Evolutionary conservation across 495 filamentous ascomycete genomes (phyloP).

Genomic region (Hypoxylon perforatum): DNA sequence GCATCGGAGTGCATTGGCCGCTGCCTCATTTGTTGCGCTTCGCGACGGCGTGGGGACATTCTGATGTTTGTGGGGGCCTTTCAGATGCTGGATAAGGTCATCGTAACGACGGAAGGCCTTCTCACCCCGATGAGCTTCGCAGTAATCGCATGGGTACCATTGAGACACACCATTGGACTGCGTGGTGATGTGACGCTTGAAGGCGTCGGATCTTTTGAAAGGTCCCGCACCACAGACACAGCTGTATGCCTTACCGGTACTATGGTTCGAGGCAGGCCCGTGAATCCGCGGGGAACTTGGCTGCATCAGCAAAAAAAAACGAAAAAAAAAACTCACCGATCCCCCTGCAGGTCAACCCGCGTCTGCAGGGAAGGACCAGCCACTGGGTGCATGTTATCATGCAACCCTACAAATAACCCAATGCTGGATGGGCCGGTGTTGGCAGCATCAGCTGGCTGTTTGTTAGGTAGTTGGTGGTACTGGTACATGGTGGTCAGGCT

Average conservation of each 20-base stretch:
- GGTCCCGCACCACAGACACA: slow-evolving; percentile 1
- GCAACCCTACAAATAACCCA: too few relatives aligned
- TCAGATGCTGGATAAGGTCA: slow-evolving; percentile 14
- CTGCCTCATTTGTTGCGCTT: not conserved
- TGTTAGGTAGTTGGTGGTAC: too few relatives aligned
- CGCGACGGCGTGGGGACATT: not conserved
- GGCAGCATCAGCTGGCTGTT: too few relatives aligned
- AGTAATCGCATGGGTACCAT: slow-evolving; percentile 13
- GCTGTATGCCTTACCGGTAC: slow-evolving; percentile 13
- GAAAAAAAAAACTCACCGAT: too few relatives aligned
- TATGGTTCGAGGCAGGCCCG: not conserved
- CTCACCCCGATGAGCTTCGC: not conserved
- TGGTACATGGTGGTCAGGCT: too few relatives aligned
- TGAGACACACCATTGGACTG: not conserved
- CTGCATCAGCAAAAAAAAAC: too few relatives aligned
- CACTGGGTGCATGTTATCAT: too few relatives aligned
- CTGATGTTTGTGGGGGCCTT: not conserved
- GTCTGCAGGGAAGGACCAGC: too few relatives aligned
- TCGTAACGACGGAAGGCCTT: slow-evolving; percentile 18
- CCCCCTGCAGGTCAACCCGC: too few relatives aligned
- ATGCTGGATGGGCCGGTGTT: too few relatives aligned
- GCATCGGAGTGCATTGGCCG: not conserved
- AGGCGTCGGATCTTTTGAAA: slow-evolving; percentile 3
- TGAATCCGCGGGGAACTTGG: too few relatives aligned
- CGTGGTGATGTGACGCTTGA: slow-evolving; percentile 6